Base-by-base conservation (phyloP, 78 protist genomes). In the Monocercomonoides exilis region DNA sequence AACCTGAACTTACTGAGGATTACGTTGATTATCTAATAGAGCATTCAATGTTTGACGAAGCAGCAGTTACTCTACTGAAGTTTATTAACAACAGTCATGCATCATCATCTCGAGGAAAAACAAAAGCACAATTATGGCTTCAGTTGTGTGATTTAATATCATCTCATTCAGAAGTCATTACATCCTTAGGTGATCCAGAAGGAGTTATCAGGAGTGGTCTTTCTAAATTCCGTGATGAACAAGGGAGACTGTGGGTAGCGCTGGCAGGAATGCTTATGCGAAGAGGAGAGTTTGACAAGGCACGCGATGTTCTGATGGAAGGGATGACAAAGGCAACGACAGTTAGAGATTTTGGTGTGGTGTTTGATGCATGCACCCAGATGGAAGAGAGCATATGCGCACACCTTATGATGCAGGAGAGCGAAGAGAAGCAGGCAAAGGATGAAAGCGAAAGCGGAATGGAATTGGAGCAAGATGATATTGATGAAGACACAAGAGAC, bases 271-370 rank as follows among this genome's bases (percentile, higher is more conserved):
- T 91, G 90, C 94, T 90, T 90, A 91, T 94, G 33, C 92, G 96
- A 2, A 86, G 87, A 4, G 99, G 95, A 1, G 92, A 89, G 44
- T 96, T 97, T 85, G 98, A 95, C 0, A 77, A 84, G 89, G 97
- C 99, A 3, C 91, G 98, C 43, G 98, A 96, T 89, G 87, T 97
- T 3, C 97, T 88, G 85, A 99, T 97, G 81, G 99, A 98, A 85
- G 99, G 92, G 2, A 84, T 96, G 77, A 1, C 3, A 2, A 42
- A 90, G 1, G 98, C 96, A 34, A 41, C 45, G 42, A 94, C 97
- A 1, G 97, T 96, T 35, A 81, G 94, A 3, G 99, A 95, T 84
- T 98, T 98, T 84, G 91, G 93, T n/a, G 82, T 87, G 41, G 54
- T 98, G 35, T 97, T 97, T 93, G 98, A 96, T 44, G 95, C 95